These are phyloP conservation scores for Nymphaea thermarum DNA, from an alignment of 164 flowering plant species.

Conservation along the genomic window DNA sequence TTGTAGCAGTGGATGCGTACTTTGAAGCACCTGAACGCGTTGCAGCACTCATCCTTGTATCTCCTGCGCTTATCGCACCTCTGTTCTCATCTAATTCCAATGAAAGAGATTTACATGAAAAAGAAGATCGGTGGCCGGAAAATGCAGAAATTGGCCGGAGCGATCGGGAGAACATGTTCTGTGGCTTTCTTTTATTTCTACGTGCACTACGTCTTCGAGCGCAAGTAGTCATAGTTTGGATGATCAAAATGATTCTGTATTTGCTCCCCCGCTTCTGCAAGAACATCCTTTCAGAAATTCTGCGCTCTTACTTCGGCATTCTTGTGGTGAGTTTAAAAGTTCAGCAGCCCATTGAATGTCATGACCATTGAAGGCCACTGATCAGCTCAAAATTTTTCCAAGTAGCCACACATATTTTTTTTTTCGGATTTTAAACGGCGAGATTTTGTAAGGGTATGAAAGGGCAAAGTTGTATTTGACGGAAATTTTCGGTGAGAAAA, in stretches of 20 bases:
- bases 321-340: no score
- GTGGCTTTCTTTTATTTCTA: slow-evolving; percentile 19
- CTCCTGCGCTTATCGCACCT: slow-evolving; percentile 89
- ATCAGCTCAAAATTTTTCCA: no score
- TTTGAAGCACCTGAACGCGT: slow-evolving; percentile 88
- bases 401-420: no score
- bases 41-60: slow-evolving; percentile 87
- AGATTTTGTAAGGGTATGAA: no score
- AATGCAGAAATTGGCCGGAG: slow-evolving; percentile 14
- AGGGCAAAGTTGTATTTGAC: no score
- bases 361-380: no score
- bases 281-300: slow-evolving; percentile 40
- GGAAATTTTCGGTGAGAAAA: no score
- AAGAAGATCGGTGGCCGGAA: slow-evolving; percentile 12
- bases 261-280: slow-evolving; percentile 36
- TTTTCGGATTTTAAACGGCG: no score
- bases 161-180: slow-evolving; percentile 17
- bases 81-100: slow-evolving; percentile 9
- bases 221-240: slow-evolving; percentile 15
- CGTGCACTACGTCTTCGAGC: slow-evolving; percentile 21
- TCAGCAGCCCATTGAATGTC: no score
- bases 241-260: slow-evolving; percentile 36
- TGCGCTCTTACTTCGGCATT: slow-evolving; percentile 54
- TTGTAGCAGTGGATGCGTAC: slow-evolving; percentile 71
- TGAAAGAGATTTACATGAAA: slow-evolving; percentile 11